Base-by-base conservation (phyloP, 2,329 filamentous ascomycete species). In the Verruconis gallopava region DNA sequence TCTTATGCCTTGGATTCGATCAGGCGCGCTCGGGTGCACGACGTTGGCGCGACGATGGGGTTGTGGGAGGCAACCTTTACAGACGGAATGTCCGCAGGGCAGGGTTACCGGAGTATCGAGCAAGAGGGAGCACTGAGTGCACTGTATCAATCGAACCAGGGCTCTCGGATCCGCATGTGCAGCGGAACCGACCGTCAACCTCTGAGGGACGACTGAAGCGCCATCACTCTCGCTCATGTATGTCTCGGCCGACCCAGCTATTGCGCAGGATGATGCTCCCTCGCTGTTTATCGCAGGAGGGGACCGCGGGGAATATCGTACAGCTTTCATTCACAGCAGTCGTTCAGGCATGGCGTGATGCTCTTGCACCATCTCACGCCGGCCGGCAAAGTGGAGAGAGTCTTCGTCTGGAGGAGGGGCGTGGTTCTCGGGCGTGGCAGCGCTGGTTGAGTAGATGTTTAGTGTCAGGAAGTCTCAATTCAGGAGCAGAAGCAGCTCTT, bases 51-150 rank as follows among this genome's bases (percentile, higher is more conserved):
- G 73, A 13, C 68, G 58, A 51, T 79, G 73, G 2, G 77, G 62
- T 37, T 73, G 61, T 1, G 86, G 86, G 2, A 93, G 62, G 59
- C 88, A 95, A 38, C 60, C 58, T 52, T 72, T 77, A 62, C 88
- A 95, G 9, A 93, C 60, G 9, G 79, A 79, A 53, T 80, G 75
- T 20, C 86, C 85, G 56, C 88, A 95, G 4, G 86, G 85, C 3
- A 94, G 65, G 0, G 82, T 82, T 44, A 85, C 69, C 4, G 86
- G 83, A 5, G 75, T 68, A 36, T 63, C 67, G 21, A 91, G 65
- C 1, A 81, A 79, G 34, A 65, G 66, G 3, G 79, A 83, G 58
- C 88, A 94, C 47, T 72, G 64, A 9, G 71, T 71, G 56, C 88
- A 95, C 61, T 93, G 85, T 41, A 91, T 70, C 32, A 91, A 65